Evolutionary conservation across 345 rosid species (phyloP).

Genomic region (Gossypium arboreum): DNA sequence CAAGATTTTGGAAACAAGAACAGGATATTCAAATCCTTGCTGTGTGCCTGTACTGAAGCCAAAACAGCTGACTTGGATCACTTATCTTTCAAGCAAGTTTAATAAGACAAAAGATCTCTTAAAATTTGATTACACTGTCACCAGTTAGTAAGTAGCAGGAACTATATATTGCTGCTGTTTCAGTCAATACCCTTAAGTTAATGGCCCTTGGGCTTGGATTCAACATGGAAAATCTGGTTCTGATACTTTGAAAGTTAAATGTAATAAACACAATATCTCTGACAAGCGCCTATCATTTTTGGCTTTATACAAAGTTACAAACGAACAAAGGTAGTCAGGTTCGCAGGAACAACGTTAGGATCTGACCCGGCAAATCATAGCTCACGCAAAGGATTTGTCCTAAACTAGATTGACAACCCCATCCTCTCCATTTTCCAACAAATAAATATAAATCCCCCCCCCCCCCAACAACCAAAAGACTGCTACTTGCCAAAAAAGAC

Average conservation of each 20-base stretch:
- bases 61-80: not conserved
- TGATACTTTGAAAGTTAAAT: slow-evolving; percentile 6
- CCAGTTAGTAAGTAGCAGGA: not conserved
- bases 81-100: not conserved
- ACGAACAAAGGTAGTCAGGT: not conserved
- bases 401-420: not conserved
- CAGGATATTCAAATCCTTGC: not conserved
- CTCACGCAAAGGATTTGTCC: not conserved
- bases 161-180: not conserved
- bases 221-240: not conserved
- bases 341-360: slow-evolving; percentile 15
- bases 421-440: not conserved
- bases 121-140: not conserved
- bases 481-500: not conserved
- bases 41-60: not conserved
- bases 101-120: not conserved
- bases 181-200: not conserved
- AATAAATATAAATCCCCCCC: not conserved
- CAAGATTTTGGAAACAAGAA: slow-evolving; percentile 3
- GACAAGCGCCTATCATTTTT: slow-evolving; percentile 17
- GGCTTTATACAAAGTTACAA: slow-evolving; percentile 5
- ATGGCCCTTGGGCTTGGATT: not conserved
- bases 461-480: too few species aligned
- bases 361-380: slow-evolving; percentile 13
- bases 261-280: slow-evolving; percentile 3